Conservation (phyloP, 306 rosid species). For the Neltuma alba region DNA sequence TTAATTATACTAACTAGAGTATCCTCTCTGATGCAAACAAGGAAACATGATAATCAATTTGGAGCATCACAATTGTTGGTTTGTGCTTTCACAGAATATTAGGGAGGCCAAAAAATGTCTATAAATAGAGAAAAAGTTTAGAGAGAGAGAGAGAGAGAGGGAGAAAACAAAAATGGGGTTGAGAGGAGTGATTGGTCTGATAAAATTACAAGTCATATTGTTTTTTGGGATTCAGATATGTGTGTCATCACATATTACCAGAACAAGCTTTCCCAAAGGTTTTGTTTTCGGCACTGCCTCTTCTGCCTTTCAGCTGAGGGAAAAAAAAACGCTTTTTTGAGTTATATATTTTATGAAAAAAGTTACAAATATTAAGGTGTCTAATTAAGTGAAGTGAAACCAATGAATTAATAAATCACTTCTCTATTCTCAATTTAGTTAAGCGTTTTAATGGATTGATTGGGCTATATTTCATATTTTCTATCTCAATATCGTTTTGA, state of each 20-base stretch:
- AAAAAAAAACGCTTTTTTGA: background rate
- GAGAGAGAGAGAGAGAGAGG: background rate
- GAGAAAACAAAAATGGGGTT: conserved; percentile 21
- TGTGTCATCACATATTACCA: conserved; percentile 50
- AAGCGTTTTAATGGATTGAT: too few species aligned
- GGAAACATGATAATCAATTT: background rate
- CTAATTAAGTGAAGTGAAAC: background rate
- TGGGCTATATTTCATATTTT: too few species aligned
- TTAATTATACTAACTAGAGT: too few species aligned
- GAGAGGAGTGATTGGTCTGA: conserved; percentile 39
- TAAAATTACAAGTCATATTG: conserved; percentile 14
- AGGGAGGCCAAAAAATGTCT: background rate
- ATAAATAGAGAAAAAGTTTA: background rate
- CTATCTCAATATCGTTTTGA: too few species aligned
- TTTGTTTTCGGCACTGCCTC: conserved; percentile 92
- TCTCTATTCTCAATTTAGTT: too few species aligned
- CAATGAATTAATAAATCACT: too few species aligned
- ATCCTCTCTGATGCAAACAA: conserved; percentile 1
- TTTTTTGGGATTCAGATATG: conserved; percentile 46
- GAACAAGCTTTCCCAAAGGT: conserved; percentile 69
- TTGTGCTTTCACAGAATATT: background rate
- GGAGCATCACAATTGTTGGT: background rate
- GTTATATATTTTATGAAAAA: background rate
- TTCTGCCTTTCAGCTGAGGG: conserved; percentile 84
- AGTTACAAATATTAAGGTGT: background rate